Evolutionary conservation across 2,329 filamentous ascomycete genomes (phyloP).

Genomic region (Lachnellula subtilissima): DNA sequence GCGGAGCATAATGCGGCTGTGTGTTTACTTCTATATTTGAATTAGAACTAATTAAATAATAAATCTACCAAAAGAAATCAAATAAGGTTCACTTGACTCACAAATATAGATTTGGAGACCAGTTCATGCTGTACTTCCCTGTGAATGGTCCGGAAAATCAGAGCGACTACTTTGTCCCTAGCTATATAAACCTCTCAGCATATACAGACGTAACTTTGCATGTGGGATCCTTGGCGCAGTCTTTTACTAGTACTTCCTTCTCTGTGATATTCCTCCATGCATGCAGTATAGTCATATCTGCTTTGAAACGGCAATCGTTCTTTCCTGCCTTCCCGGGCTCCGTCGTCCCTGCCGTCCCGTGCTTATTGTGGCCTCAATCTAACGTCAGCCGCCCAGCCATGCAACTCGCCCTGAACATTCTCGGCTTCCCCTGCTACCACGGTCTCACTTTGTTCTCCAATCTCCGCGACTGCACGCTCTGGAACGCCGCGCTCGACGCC

Average conservation of each 20-base stretch:
- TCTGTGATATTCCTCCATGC: too few species aligned
- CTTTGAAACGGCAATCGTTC: background rate
- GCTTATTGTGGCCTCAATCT: background rate
- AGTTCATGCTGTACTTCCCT: too few species aligned
- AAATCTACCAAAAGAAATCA: too few species aligned
- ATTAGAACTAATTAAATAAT: background rate
- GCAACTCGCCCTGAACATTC: slow-evolving; percentile 8
- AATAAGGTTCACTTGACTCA: too few species aligned
- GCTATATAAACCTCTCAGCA: too few species aligned
- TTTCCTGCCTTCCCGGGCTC: background rate
- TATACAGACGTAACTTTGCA: too few species aligned
- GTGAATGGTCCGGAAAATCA: too few species aligned
- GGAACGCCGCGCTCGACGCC: slow-evolving; percentile 21
- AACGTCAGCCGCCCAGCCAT: slow-evolving; percentile 3
- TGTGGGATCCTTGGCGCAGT: too few species aligned
- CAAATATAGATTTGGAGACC: too few species aligned
- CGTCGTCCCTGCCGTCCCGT: background rate
- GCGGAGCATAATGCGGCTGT: background rate
- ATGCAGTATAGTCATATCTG: too few species aligned
- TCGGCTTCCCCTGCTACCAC: slow-evolving; percentile 10
- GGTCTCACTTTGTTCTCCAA: slow-evolving; percentile 2
- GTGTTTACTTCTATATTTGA: background rate
- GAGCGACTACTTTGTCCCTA: too few species aligned
- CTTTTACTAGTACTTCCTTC: too few species aligned
- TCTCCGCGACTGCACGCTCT: slow-evolving; percentile 14